Evolutionary conservation across 176 grass and related monocot genomes (phyloP).

Genomic region (Oryza australiensis): DNA sequence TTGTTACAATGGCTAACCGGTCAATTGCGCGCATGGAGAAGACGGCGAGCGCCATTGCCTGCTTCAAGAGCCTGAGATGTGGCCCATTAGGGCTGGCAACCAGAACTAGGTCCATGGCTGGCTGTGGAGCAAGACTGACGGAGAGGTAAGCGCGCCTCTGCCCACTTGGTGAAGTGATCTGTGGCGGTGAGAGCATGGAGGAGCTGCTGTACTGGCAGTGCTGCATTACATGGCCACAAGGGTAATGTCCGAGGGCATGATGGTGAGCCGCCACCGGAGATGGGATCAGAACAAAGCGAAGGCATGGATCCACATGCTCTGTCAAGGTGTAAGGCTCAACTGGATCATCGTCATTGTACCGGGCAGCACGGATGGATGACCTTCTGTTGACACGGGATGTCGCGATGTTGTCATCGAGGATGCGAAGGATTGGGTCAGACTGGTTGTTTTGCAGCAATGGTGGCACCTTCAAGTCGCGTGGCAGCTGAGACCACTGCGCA

Average conservation of each 20-base stretch:
- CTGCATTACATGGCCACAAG: conserved; percentile 45
- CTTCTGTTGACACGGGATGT: conserved; percentile 87
- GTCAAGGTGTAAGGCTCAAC: conserved; percentile 53
- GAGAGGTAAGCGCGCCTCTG: conserved; percentile 70
- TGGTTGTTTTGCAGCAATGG: conserved; percentile 59
- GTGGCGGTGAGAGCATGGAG: conserved; percentile 44
- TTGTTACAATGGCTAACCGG: conserved; percentile 83
- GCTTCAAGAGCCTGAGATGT: conserved; percentile 89
- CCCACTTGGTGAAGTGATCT: conserved; percentile 44
- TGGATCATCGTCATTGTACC: conserved; percentile 90
- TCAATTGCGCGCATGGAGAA: conserved; percentile 83
- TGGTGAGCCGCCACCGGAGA: conserved; percentile 41
- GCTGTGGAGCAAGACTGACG: conserved; percentile 69
- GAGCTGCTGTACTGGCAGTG: conserved; percentile 57
- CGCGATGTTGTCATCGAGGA: conserved; percentile 90
- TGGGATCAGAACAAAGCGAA: conserved; percentile 62
- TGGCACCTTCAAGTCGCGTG: conserved; percentile 64
- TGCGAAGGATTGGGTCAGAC: conserved; percentile 82
- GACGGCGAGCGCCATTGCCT: conserved; percentile 79
- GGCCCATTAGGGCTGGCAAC: conserved; percentile 87
- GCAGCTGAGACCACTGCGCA: conserved; percentile 87
- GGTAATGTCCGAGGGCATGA: conserved; percentile 41
- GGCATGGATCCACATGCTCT: conserved; percentile 51
- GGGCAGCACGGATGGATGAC: conserved; percentile 63
- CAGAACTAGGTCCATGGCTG: conserved; percentile 76